These are phyloP conservation scores for Colletotrichum filicis DNA, from an alignment of 2,329 filamentous ascomycete genomes.

Conservation along the genomic window DNA sequence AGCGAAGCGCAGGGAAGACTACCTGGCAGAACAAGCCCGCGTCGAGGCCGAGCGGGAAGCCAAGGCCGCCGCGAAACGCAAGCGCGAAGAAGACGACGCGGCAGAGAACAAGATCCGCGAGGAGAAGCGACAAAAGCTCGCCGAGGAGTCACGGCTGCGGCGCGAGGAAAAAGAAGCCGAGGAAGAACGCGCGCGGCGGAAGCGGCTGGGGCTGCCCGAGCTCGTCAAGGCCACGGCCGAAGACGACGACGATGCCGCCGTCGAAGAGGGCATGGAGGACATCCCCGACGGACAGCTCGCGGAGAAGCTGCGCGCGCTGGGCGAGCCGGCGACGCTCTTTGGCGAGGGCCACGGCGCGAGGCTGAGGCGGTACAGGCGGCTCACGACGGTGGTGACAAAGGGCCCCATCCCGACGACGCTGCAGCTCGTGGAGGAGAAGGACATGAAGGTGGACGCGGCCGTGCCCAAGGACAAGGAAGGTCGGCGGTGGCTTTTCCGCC, in stretches of 20 bases:
- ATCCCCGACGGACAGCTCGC: slow-evolving; percentile 78
- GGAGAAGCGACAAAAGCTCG: slow-evolving; percentile 83
- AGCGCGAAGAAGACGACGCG: slow-evolving; percentile 86
- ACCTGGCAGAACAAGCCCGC: slow-evolving; percentile 82
- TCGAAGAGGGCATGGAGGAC: slow-evolving; percentile 65
- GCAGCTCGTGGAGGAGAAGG: slow-evolving; percentile 80
- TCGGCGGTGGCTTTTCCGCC: slow-evolving; percentile 80
- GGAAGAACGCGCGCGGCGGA: slow-evolving; percentile 78
- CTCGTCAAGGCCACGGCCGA: slow-evolving; percentile 59
- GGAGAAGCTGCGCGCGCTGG: slow-evolving; percentile 74
- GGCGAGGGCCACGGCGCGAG: slow-evolving; percentile 80
- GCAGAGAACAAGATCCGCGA: slow-evolving; percentile 76
- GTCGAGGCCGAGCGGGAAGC: slow-evolving; percentile 78
- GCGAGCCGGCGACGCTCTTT: slow-evolving; percentile 81
- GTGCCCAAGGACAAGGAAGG: slow-evolving; percentile 73
- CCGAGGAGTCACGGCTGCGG: slow-evolving; percentile 79
- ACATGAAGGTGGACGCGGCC: slow-evolving; percentile 83
- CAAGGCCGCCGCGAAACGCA: slow-evolving; percentile 81
- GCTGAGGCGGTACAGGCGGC: slow-evolving; percentile 76
- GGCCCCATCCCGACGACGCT: slow-evolving; percentile 91
- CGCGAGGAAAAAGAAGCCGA: slow-evolving; percentile 79
- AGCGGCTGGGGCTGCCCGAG: slow-evolving; percentile 83
- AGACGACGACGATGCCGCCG: slow-evolving; percentile 54
- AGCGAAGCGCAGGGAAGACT: slow-evolving; percentile 81
- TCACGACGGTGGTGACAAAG: slow-evolving; percentile 71